phyloP scores from a whole-genome alignment of 805 yeast species.

The Saccharomycopsis guyanensis region DNA sequence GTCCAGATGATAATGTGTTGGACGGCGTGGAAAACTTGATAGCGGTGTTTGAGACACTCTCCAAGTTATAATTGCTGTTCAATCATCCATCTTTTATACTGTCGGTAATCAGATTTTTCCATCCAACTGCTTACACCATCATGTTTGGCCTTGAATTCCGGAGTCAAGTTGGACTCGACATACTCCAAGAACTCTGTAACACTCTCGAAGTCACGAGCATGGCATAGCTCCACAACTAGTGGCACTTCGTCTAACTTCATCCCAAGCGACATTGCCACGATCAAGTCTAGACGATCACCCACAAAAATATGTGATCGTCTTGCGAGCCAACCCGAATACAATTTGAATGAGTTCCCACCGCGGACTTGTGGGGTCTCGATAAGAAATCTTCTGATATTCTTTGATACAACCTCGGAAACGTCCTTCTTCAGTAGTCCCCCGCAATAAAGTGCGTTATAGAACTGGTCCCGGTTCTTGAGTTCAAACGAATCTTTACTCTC shows the following conservation, averaged over 20 bases:
- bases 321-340: neutral
- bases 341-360: neutral
- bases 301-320: neutral
- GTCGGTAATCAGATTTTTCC: neutral
- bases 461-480: neutral
- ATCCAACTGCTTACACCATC: neutral
- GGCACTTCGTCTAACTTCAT: neutral
- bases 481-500: neutral
- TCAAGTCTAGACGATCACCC: neutral
- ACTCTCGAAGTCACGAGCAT: neutral
- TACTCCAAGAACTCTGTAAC: neutral
- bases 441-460: neutral
- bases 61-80: neutral
- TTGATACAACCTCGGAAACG: neutral
- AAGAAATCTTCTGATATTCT: neutral
- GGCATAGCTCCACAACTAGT: too few species aligned
- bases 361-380: neutral
- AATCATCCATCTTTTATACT: neutral
- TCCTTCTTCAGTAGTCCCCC: neutral
- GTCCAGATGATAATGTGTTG: slow-evolving; percentile 65
- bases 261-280: neutral
- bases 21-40: slow-evolving; percentile 63
- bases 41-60: slow-evolving; percentile 29
- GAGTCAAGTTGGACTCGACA: neutral
- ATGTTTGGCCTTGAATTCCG: neutral